Base-by-base conservation (phyloP, 2,329 filamentous ascomycete genomes). In the Aspergillus transmontanensis region DNA sequence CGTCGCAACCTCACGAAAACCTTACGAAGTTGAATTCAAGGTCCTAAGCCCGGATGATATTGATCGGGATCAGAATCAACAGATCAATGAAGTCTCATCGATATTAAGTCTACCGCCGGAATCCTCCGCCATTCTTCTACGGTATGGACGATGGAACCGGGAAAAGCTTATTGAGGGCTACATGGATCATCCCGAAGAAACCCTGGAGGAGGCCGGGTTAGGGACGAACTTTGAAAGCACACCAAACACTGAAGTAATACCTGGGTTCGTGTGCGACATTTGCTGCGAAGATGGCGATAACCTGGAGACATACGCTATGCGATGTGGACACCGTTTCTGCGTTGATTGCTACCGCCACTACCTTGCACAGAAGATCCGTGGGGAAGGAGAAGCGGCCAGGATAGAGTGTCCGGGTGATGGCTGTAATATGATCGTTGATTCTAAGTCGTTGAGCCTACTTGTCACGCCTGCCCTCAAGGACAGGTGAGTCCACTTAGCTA, bases 121-220 rank as follows among this genome's bases (percentile, higher is more conserved):
- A 79, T 92, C 95, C 66, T 89, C 92, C 0, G 94, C 94, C 28
- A 97, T 99, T 59, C 84, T 99, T 46, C 83, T 99, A 64, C 90
- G 95, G 54, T 87, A 95, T 78, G 92, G 92, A 71, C 87, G 93
- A 73, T 99, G 95, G 95, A 98, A 98, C 79, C 95, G 97, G 77
- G 95, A 99, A 76, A 89, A 92, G 45, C 78, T 99, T 69, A 94
- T 98, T 62, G 95, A 99, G 73, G 89, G 93, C 67, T 98, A 98
- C 78, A 97, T 99, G 94, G 94, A 99, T 68, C 87, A 87, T 57
- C 89, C 91, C 4, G 88, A 91, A 63, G 87, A 90, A 73, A 87
- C 95, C 2, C 82, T 98, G 39, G 93, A 97, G 72, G 89, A 89
- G 64, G 94, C 94, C 16, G 95, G 95, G 0, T 81, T 99, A 34